Evolutionary conservation across 1,139 yeast species (phyloP), one percentile per base, ranked within the genome.

Genomic region (Eremothecium cymbalariae): DNA sequence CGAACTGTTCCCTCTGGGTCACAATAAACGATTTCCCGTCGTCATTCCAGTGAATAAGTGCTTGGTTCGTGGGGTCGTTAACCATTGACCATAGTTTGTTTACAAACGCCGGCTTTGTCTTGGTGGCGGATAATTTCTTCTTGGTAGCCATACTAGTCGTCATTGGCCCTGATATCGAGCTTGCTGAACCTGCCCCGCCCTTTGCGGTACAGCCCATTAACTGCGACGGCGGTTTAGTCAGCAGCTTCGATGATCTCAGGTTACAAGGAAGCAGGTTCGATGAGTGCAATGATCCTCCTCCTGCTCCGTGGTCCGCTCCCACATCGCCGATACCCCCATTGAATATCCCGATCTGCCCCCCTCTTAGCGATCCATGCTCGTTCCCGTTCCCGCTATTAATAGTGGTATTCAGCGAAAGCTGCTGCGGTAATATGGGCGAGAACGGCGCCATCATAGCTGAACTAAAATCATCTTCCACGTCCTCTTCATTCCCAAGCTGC

Each of bases 41-140:
- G 2, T 75, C 72, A 48, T 76, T 68, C 98, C 98, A 90, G 32
- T 77, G 67, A 28, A 90, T 88, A 48, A 77, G 75, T 29, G 77
- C 71, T 12, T 68, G 59, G 55, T 88, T 88, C 1, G 62, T 55
- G 1, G 74, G 65, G 53, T 88, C 96, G 55, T 86, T 86, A 8
- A 90, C 88, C 95, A 90, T 90, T 22, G 80, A 73, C 97, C 97
- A 90, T 21, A 90, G 65, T 56, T 90, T 90, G 67, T 79, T 74
- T 4, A 90, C 94, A 62, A 90, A 90, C 0, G 94, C 93, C 1
- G 96, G 94, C 37, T 86, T 62, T 4, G 67, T 54, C 48, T 69
- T 71, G 18, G 43, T 32, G 4, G 41, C 29, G 8, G 38, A 25
- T 12, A 40, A 31, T 26, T 51, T 55, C 19, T 39, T 32, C 22